Percentiles rank a stretch among this genome's conserved stretches.
Conservation (phyloP, 1,284 basidiomycete genomes). For the Hypsizygus ulmarius region DNA sequence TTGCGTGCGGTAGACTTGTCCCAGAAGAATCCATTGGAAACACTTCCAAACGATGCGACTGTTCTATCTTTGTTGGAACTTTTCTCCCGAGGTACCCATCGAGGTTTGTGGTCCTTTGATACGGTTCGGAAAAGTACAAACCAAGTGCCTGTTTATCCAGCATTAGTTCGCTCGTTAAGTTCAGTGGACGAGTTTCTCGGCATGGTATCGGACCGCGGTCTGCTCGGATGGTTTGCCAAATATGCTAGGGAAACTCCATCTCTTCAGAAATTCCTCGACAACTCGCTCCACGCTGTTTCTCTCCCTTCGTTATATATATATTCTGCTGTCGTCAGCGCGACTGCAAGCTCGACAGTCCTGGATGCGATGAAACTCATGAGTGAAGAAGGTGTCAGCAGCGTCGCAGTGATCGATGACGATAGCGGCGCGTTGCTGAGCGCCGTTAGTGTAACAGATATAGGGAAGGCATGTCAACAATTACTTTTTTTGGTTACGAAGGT, state of each 20-base stretch:
- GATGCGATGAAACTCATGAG: constrained; percentile 81
- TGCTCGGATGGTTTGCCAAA: constrained; percentile 60
- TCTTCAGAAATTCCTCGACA: constrained; percentile 53
- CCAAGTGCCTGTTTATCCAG: constrained; percentile 31
- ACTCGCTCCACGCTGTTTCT: constrained; percentile 52
- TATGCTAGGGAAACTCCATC: constrained; percentile 48
- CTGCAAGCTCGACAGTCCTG: constrained; percentile 56
- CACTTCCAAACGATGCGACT: constrained; percentile 58
- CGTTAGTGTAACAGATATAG: constrained; percentile 75
- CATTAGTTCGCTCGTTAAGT: constrained; percentile 44
- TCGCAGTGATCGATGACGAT: constrained; percentile 70
- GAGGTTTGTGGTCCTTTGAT: constrained; percentile 40
- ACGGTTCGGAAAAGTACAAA: not conserved
- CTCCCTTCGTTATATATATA: constrained; percentile 66
- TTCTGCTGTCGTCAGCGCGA: constrained; percentile 55
- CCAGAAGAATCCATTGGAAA: constrained; percentile 74
- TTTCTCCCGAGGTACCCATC: constrained; percentile 67
- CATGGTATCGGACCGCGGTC: constrained; percentile 59
- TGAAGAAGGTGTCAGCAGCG: constrained; percentile 74
- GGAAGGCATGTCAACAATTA: constrained; percentile 47
- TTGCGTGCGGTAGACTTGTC: constrained; percentile 56
- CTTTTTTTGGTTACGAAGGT: constrained; percentile 1
- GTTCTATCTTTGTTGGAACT: constrained; percentile 59
- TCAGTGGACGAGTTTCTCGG: constrained; percentile 45
- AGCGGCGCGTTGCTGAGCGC: constrained; percentile 61